phyloP scores from a whole-genome alignment of 108 stramenopile genomes.

The Discostella pseudostelligera region DNA sequence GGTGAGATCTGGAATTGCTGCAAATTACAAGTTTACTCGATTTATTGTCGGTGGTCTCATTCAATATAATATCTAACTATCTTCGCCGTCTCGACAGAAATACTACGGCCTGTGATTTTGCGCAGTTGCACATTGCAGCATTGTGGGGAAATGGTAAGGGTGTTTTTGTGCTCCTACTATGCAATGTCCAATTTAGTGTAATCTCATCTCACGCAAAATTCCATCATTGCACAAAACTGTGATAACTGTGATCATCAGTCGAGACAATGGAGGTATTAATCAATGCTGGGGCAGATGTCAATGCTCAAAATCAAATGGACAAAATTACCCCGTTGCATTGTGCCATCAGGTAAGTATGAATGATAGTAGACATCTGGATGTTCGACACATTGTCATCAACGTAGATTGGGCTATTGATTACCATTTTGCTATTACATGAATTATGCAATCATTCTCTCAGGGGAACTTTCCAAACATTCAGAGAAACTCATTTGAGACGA shows the following conservation, averaged over 20 bases:
- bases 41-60: background rate
- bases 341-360: slow-evolving; percentile 40
- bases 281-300: slow-evolving; percentile 44
- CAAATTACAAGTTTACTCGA: no score
- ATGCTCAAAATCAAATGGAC: slow-evolving; percentile 54
- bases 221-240: no score
- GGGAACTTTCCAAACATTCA: slow-evolving; percentile 52
- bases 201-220: no score
- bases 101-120: no score
- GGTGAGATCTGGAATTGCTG: background rate
- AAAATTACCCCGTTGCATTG: slow-evolving; percentile 72
- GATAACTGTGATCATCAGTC: no score
- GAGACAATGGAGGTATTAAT: slow-evolving; percentile 53
- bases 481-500: slow-evolving; percentile 36
- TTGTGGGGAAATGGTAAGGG: slow-evolving; percentile 63
- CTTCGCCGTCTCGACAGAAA: no score
- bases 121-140: slow-evolving; percentile 67
- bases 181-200: no score
- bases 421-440: no score
- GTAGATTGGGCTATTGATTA: no score
- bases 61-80: background rate
- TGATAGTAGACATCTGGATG: slow-evolving; percentile 35
- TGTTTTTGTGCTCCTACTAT: background rate
- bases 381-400: slow-evolving; percentile 48
- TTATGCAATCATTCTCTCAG: background rate